These are phyloP conservation scores for Rhizopus sp. DNA, from an alignment of 371 early-diverging fungal genomes.

Conservation along the genomic window DNA sequence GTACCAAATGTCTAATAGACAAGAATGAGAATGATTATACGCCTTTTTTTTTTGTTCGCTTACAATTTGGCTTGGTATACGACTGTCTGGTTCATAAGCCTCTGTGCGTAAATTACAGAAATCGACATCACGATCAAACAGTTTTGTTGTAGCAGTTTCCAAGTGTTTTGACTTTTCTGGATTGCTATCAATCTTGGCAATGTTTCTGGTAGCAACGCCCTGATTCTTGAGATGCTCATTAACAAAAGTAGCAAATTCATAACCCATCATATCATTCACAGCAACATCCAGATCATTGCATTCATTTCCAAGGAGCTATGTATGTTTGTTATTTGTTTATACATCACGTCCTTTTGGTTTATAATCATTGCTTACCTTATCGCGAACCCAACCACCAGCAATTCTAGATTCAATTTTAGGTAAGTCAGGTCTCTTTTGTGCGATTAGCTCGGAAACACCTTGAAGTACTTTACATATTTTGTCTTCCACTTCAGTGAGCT, in stretches of 20 bases:
- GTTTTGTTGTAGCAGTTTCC: slow-evolving; percentile 93
- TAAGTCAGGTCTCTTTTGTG: slow-evolving; percentile 46
- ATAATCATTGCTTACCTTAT: slow-evolving; percentile 69
- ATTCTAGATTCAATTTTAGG: slow-evolving; percentile 79
- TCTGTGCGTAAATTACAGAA: slow-evolving; percentile 98
- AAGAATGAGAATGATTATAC: slow-evolving; percentile 1
- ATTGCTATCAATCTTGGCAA: slow-evolving; percentile 90
- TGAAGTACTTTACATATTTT: slow-evolving; percentile 66
- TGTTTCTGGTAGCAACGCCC: slow-evolving; percentile 51
- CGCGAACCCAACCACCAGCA: slow-evolving; percentile 99
- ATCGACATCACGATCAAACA: slow-evolving; percentile 87
- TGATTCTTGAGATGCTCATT: slow-evolving; percentile 64
- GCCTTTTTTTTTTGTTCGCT: slow-evolving; percentile 6
- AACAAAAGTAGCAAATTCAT: slow-evolving; percentile 86
- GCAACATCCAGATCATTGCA: slow-evolving; percentile 97
- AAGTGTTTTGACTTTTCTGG: slow-evolving; percentile 99
- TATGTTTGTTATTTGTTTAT: not conserved
- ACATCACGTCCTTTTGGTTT: not conserved
- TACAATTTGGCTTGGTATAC: slow-evolving; percentile 83
- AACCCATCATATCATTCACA: slow-evolving; percentile 94
- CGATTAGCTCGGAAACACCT: slow-evolving; percentile 58
- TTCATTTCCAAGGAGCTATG: slow-evolving; percentile 83
- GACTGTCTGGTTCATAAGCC: slow-evolving; percentile 79
- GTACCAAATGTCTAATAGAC: slow-evolving; percentile 83
- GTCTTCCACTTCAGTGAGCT: slow-evolving; percentile 57